These are phyloP conservation scores for Verticillium dahliae DNA, from an alignment of 2,329 filamentous ascomycete genomes.

Conservation along the genomic window DNA sequence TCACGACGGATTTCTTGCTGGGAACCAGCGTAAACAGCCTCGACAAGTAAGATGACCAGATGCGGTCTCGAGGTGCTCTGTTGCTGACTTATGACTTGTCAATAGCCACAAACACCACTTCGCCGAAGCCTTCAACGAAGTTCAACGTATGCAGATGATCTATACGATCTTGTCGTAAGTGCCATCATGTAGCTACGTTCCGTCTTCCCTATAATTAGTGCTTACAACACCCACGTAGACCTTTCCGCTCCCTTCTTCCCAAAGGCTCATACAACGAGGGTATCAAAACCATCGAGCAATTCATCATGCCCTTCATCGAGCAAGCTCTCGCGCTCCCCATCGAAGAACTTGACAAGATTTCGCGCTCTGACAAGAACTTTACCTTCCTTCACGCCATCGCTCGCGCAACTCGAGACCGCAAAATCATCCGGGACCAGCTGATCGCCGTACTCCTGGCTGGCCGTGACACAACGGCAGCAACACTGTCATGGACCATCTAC, in stretches of 20 bases:
- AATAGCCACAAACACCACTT: slow-evolving; percentile 50
- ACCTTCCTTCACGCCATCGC: slow-evolving; percentile 76
- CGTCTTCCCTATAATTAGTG: background rate
- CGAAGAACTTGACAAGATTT: slow-evolving; percentile 62
- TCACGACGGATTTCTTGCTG: slow-evolving; percentile 62
- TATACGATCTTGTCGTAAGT: slow-evolving; percentile 42
- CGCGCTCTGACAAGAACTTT: slow-evolving; percentile 58
- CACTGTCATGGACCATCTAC: slow-evolving; percentile 41
- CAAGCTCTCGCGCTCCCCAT: slow-evolving; percentile 55
- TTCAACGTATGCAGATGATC: slow-evolving; percentile 61
- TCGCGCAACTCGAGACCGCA: slow-evolving; percentile 55
- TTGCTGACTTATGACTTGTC: slow-evolving; percentile 14
- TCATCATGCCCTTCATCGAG: slow-evolving; percentile 64
- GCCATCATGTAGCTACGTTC: background rate
- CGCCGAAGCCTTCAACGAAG: slow-evolving; percentile 62
- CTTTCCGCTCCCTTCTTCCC: slow-evolving; percentile 52
- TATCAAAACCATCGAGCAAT: slow-evolving; percentile 60
- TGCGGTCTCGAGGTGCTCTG: background rate
- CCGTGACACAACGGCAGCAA: slow-evolving; percentile 46
- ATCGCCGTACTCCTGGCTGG: slow-evolving; percentile 60
- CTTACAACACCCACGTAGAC: slow-evolving; percentile 29
- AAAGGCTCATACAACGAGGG: slow-evolving; percentile 53
- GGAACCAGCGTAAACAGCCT: slow-evolving; percentile 48
- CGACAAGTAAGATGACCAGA: slow-evolving; percentile 22
- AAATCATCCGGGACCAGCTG: slow-evolving; percentile 68